Percentiles rank a stretch among this genome's conserved stretches.
These are phyloP conservation scores for Mycena vitilis DNA, from an alignment of 768 basidiomycete genomes.

Conservation along the genomic window DNA sequence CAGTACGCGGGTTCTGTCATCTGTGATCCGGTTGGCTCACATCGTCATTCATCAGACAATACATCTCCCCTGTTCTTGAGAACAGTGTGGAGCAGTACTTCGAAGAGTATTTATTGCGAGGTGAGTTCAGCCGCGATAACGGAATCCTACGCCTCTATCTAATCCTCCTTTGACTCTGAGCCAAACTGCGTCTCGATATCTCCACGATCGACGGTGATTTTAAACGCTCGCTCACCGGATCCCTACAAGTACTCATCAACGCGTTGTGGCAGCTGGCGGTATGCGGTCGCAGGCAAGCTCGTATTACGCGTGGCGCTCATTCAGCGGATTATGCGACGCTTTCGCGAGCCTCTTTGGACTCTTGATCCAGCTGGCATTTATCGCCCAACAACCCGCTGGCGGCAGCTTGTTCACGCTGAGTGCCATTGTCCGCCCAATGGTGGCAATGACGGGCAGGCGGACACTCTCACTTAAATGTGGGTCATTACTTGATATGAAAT, in stretches of 20 bases:
- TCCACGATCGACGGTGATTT: constrained; percentile 21
- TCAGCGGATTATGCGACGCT: constrained; percentile 17
- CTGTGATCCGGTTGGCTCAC: neutral
- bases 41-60: neutral
- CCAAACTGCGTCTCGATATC: constrained; percentile 29
- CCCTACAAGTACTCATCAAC: neutral
- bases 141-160: too few species aligned
- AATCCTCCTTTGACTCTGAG: neutral
- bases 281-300: constrained; percentile 14
- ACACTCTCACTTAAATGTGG: constrained; percentile 24
- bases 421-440: constrained; percentile 16
- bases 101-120: constrained; percentile 19
- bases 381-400: constrained; percentile 19
- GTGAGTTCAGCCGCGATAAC: neutral
- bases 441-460: neutral
- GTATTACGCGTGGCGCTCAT: constrained; percentile 6
- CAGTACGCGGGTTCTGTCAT: constrained; percentile 3
- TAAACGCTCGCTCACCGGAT: too few species aligned
- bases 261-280: neutral
- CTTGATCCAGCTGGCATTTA: constrained; percentile 14
- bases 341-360: constrained; percentile 14
- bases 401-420: constrained; percentile 13
- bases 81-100: constrained; percentile 12
- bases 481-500: neutral
- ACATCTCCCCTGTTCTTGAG: constrained; percentile 12